Evolutionary conservation across 352 stramenopile genomes (phyloP).

Genomic region (Phytopythium sindhum): DNA sequence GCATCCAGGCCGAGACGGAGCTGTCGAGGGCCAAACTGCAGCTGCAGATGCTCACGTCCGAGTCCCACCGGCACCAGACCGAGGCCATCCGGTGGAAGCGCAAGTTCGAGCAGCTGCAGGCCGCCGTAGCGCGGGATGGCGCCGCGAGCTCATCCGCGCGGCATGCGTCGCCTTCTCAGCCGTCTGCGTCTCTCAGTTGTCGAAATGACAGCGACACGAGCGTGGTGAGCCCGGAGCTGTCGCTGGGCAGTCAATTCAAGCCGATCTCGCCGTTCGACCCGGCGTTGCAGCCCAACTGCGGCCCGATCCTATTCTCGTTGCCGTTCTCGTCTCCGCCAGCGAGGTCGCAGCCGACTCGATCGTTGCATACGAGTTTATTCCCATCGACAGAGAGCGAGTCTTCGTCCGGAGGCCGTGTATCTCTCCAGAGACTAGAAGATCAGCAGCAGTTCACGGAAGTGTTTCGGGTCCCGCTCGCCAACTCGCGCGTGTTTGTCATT

Average conservation of each 20-base stretch:
- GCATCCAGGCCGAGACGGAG: constrained; percentile 45
- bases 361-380: not conserved
- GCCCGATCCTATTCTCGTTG: not conserved
- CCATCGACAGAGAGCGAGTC: not conserved
- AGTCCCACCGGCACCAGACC: constrained; percentile 17
- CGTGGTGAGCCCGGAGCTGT: not conserved
- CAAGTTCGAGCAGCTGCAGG: constrained; percentile 21
- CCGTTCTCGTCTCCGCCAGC: not conserved
- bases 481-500: constrained; percentile 57
- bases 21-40: constrained; percentile 36
- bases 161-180: not conserved
- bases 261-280: constrained; percentile 1
- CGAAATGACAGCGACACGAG: not conserved
- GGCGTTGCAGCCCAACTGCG: constrained; percentile 3
- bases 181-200: not conserved
- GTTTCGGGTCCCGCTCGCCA: constrained; percentile 30
- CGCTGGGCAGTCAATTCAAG: not conserved
- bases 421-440: not conserved
- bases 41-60: constrained; percentile 21
- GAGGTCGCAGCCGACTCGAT: not conserved
- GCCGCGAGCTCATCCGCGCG: not conserved
- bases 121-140: constrained; percentile 5
- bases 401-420: not conserved
- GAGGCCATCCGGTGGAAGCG: constrained; percentile 33
- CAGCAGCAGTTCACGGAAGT: constrained; percentile 35